Evolutionary conservation across 306 rosid genomes (phyloP).

Genomic region (Rubus idaeus): DNA sequence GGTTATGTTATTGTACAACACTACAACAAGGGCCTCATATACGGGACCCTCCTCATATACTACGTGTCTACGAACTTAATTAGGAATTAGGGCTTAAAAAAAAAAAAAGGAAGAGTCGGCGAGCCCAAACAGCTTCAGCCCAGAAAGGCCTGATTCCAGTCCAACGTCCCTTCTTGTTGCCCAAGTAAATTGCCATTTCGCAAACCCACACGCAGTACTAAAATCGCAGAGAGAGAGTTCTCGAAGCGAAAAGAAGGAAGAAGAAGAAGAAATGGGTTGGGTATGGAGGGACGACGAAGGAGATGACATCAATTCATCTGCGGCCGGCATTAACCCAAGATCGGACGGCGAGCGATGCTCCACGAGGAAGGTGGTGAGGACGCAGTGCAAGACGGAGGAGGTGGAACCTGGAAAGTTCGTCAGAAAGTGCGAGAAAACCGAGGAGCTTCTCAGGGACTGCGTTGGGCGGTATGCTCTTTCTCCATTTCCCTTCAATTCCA

Average conservation of each 20-base stretch:
- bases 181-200: not conserved
- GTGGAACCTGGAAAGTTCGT: slow-evolving; percentile 78
- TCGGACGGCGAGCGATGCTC: slow-evolving; percentile 42
- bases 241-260: not conserved
- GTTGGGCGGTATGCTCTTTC: slow-evolving; percentile 47
- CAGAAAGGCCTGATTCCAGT: not conserved
- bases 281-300: slow-evolving; percentile 55
- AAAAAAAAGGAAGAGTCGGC: not conserved
- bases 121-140: not conserved
- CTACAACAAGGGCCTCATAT: too few species aligned
- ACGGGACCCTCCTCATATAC: too few species aligned
- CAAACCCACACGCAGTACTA: not conserved
- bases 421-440: slow-evolving; percentile 79
- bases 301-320: slow-evolving; percentile 14
- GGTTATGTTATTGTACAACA: too few species aligned
- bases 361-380: slow-evolving; percentile 56
- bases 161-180: not conserved
- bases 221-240: not conserved
- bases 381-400: slow-evolving; percentile 81
- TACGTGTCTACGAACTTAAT: too few species aligned
- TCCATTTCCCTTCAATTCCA: not conserved
- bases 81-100: too few species aligned
- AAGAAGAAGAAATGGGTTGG: slow-evolving; percentile 59
- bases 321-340: slow-evolving; percentile 13
- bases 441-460: slow-evolving; percentile 70